Conservation (phyloP, 306 rosid genomes). For the Pyrus communis region DNA sequence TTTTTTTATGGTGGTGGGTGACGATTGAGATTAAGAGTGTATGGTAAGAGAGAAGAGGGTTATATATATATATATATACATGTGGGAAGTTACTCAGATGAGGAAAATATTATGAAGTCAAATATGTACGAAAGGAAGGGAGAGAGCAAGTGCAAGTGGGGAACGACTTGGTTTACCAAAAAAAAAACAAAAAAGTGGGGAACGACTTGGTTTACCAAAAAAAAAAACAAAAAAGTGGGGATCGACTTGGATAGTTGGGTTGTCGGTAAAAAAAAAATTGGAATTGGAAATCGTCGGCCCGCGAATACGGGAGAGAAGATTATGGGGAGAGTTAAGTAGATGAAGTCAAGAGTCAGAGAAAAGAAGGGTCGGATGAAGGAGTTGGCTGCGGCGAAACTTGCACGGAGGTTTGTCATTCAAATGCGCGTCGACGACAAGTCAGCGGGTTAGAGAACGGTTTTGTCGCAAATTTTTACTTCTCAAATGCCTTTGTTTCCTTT, state of each 20-base stretch:
- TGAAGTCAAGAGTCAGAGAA: not conserved
- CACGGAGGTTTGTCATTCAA: not conserved
- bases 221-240: not conserved
- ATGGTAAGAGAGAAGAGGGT: too few species aligned
- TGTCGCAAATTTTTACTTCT: too few species aligned
- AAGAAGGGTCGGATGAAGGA: conserved; percentile 16
- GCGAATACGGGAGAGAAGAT: not conserved
- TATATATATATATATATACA: not conserved
- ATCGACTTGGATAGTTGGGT: not conserved
- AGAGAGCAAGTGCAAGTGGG: not conserved
- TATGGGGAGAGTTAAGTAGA: not conserved
- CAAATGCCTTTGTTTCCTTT: too few species aligned
- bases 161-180: too few species aligned
- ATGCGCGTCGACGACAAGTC: not conserved
- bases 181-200: not conserved
- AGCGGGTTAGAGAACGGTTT: not conserved
- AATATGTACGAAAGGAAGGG: not conserved
- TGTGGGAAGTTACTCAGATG: not conserved
- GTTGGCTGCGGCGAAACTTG: not conserved
- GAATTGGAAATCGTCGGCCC: not conserved
- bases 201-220: not conserved
- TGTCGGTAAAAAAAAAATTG: not conserved
- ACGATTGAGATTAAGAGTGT: not conserved
- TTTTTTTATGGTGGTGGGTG: too few species aligned
- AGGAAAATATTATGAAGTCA: not conserved